A percentile compares a stretch with the other conserved stretches of the same genome.
Conservation (phyloP, 768 basidiomycete genomes). For the Asterophora lycoperdoides region DNA sequence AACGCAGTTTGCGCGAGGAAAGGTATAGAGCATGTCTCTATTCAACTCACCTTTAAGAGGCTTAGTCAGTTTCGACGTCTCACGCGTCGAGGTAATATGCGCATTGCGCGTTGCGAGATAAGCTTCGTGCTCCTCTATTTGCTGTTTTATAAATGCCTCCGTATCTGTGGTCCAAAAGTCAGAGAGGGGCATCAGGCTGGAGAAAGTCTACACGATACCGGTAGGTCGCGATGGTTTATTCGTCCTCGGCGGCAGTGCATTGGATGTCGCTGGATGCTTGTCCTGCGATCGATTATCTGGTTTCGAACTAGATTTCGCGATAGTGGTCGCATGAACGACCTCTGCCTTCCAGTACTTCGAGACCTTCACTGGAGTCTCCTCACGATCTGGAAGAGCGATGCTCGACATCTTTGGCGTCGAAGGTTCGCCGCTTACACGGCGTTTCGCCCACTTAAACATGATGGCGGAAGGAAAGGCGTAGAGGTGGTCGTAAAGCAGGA, state of each 20-base stretch:
- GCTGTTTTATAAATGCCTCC: slow-evolving; percentile 9
- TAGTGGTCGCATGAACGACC: slow-evolving; percentile 17
- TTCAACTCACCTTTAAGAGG: slow-evolving; percentile 3
- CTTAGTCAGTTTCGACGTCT: neutral
- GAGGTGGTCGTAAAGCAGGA: slow-evolving; percentile 12
- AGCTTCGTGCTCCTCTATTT: neutral
- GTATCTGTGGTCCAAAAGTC: slow-evolving; percentile 2
- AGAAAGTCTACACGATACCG: slow-evolving; percentile 1
- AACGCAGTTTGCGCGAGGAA: neutral
- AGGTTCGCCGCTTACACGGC: slow-evolving; percentile 23
- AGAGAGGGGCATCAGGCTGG: neutral
- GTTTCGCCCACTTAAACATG: slow-evolving; percentile 34
- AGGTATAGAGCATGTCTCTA: neutral
- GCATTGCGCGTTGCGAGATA: neutral
- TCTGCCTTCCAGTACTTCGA: slow-evolving; percentile 11
- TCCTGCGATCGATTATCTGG: slow-evolving; percentile 22
- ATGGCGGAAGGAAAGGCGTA: slow-evolving; percentile 13
- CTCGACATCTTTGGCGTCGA: slow-evolving; percentile 30
- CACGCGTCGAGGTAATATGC: neutral
- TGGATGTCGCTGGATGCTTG: slow-evolving; percentile 14
- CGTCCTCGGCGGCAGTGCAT: slow-evolving; percentile 7
- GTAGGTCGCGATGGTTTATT: neutral
- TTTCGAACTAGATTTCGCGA: slow-evolving; percentile 16
- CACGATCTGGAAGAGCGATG: slow-evolving; percentile 24
- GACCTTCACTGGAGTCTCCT: slow-evolving; percentile 11